Evolutionary conservation across 1,284 basidiomycete genomes (phyloP).

Genomic region (Rhodofomes roseus): DNA sequence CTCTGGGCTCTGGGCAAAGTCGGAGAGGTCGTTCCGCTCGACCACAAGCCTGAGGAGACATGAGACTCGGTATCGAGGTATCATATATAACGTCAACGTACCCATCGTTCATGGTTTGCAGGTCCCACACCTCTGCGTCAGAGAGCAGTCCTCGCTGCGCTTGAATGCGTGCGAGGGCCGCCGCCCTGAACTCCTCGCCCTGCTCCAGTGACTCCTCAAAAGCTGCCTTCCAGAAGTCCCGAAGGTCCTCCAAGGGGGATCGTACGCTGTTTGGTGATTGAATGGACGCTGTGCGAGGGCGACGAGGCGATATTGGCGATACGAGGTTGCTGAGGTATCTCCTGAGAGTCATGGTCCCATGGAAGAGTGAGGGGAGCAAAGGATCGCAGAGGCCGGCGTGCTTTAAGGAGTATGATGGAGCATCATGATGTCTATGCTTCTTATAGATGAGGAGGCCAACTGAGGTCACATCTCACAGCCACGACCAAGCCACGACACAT

Average conservation of each 20-base stretch:
- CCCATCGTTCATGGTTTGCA: constrained; percentile 9
- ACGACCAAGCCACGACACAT: not conserved
- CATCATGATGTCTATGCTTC: constrained; percentile 8
- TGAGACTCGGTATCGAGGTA: not conserved
- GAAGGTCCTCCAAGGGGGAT: constrained; percentile 2
- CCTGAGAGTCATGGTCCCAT: constrained; percentile 7
- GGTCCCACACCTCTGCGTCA: constrained; percentile 6
- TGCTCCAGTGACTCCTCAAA: constrained; percentile 1
- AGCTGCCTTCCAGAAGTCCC: constrained; percentile 3
- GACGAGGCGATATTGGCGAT: not conserved
- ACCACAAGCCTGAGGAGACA: constrained; percentile 3
- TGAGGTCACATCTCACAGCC: constrained; percentile 2
- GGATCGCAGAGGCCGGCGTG: not conserved
- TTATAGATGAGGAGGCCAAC: constrained; percentile 6
- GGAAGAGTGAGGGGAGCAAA: not conserved
- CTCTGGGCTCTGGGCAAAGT: constrained; percentile 1
- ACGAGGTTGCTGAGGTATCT: constrained; percentile 1
- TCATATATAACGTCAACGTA: not conserved
- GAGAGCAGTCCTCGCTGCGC: not conserved
- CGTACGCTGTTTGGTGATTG: not conserved
- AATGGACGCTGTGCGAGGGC: not conserved
- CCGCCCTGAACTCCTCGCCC: constrained; percentile 3
- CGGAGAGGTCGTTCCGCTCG: constrained; percentile 3
- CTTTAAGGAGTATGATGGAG: constrained; percentile 5
- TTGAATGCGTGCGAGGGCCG: not conserved